Base-by-base conservation (phyloP, 805 yeast species). In the Metschnikowia aberdeeniae region DNA sequence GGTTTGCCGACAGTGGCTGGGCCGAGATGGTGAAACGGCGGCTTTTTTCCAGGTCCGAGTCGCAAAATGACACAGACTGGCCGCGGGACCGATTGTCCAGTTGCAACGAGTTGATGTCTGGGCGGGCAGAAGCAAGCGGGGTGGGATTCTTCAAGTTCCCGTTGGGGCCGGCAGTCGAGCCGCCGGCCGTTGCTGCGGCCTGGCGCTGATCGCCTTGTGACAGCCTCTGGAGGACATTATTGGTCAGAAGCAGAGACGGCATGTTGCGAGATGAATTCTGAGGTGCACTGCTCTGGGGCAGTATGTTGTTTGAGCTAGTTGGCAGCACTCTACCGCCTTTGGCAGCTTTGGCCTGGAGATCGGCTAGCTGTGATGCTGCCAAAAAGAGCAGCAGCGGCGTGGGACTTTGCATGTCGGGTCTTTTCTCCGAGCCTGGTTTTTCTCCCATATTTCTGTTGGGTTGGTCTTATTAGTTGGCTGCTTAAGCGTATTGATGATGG, bases 21-120 rank as follows among this genome's bases (percentile, higher is more conserved):
- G 76, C 72, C 6, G 69, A 61, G 19, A 71, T 71, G 8, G 75
- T 70, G 54, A 71, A 71, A 28, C 76, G 52, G 38, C 75, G 53
- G 10, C 67, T 55, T 35, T 68, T 58, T 36, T 71, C 76, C 19
- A 50, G 53, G 37, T 66, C 68, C 35, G 59, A 51, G 42, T 67
- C 72, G 24, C 65, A 61, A 45, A 71, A 71, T 5, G 72, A 65
- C 14, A 68, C 73, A 12, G 61, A 46, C 47, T 46, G 51, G 26
- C 45, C 42, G 9, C 50, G 44, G 6, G 44, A 26, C 26, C 48
- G 34, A 34, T 12, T 35, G 12, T 48, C 51, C 28, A 24, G 17
- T 12, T 42, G 46, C 4, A 42, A 36, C 5, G 45, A 40, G 9
- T 43, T 31, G 10, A 41, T 44, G 6, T 34, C 26, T 5, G 51